These are phyloP conservation scores for Calocera viscosa DNA, from an alignment of 768 basidiomycete genomes.

Conservation along the genomic window DNA sequence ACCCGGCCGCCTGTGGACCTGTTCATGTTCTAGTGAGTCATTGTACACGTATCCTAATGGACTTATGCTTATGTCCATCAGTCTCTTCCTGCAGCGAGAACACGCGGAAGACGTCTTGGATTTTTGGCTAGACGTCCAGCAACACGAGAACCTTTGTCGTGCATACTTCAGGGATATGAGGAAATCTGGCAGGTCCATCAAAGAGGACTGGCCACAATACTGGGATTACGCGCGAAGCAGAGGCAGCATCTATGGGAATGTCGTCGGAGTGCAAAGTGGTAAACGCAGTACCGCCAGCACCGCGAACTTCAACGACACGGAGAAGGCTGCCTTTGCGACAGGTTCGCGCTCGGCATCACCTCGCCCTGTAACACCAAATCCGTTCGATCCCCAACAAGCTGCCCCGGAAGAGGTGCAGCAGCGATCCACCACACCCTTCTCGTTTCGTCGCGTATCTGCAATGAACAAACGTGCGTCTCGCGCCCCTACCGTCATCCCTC, in stretches of 20 bases:
- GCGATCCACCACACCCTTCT: slow-evolving; percentile 16
- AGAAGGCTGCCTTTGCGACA: slow-evolving; percentile 48
- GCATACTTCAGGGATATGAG: slow-evolving; percentile 99
- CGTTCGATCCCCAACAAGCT: slow-evolving; percentile 3
- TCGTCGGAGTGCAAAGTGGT: slow-evolving; percentile 61
- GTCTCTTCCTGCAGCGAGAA: slow-evolving; percentile 91
- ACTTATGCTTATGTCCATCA: slow-evolving; percentile 23
- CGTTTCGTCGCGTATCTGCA: slow-evolving; percentile 12
- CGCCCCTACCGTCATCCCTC: slow-evolving; percentile 87
- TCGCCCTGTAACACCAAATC: slow-evolving; percentile 36
- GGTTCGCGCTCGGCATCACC: slow-evolving; percentile 20
- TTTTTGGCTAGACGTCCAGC: slow-evolving; percentile 98
- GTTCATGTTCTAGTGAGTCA: slow-evolving; percentile 94
- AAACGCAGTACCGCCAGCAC: slow-evolving; percentile 78
- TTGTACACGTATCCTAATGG: neutral
- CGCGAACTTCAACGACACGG: slow-evolving; percentile 52
- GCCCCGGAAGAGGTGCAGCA: neutral
- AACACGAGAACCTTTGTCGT: slow-evolving; percentile 96
- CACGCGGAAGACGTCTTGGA: slow-evolving; percentile 93
- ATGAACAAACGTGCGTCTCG: slow-evolving; percentile 16
- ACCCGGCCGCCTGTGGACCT: slow-evolving; percentile 93
- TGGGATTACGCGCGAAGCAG: slow-evolving; percentile 86
- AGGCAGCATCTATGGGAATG: slow-evolving; percentile 85
- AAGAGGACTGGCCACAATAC: slow-evolving; percentile 97
- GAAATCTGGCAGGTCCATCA: slow-evolving; percentile 83